Percentiles rank a stretch among this genome's conserved stretches.
Conservation (phyloP, 352 stramenopile species). For the Pythium monospermum region DNA sequence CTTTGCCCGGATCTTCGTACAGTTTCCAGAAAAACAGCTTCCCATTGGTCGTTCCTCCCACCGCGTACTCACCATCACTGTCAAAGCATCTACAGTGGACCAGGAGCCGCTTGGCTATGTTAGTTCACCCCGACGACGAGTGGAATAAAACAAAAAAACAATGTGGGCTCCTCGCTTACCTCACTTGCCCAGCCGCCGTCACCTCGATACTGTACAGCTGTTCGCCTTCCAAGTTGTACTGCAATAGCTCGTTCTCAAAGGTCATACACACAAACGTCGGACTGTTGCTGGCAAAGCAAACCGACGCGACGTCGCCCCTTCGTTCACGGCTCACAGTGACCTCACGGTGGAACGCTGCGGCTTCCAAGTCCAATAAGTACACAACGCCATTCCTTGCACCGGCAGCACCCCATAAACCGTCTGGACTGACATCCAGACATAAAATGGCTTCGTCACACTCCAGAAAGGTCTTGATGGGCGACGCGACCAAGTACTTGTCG, state of each 20-base stretch:
- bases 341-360: conserved; percentile 22
- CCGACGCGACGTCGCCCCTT: conserved; percentile 39
- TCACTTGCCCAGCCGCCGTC: conserved; percentile 41
- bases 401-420: conserved; percentile 41
- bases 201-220: conserved; percentile 48
- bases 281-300: conserved; percentile 47
- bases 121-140: too few relatives aligned
- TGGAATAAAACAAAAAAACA: not conserved
- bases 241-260: conserved; percentile 59
- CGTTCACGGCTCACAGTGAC: conserved; percentile 30
- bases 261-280: conserved; percentile 63
- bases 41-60: conserved; percentile 59
- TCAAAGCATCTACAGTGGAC: conserved; percentile 47
- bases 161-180: conserved; percentile 21
- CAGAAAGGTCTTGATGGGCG: conserved; percentile 47
- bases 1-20: conserved; percentile 29
- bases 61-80: conserved; percentile 63
- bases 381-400: conserved; percentile 52
- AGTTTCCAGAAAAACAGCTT: conserved; percentile 70
- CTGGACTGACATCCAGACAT: conserved; percentile 58
- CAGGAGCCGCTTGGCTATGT: not conserved
- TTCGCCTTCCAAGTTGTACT: conserved; percentile 48
- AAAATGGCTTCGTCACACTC: conserved; percentile 62
- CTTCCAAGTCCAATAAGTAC: conserved; percentile 45
- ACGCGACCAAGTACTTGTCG: conserved; percentile 38